Evolutionary conservation across 306 rosid genomes (phyloP).

Genomic region (Sechiopsis laciniata): DNA sequence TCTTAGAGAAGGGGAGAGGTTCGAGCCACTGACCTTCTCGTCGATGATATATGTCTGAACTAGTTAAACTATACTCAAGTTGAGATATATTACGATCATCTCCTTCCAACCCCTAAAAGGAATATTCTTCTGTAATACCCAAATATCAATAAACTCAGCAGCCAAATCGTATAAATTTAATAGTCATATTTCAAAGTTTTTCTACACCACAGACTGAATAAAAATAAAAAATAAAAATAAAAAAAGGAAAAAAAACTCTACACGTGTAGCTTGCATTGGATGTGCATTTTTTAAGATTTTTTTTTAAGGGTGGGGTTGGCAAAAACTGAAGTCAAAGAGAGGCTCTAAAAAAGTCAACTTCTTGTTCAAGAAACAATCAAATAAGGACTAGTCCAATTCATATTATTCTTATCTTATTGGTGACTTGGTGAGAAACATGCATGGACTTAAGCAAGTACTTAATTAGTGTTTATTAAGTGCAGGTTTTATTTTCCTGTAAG

Average conservation of each 20-base stretch:
- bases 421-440: constrained; percentile 11
- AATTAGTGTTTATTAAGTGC: background rate
- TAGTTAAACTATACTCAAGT: background rate
- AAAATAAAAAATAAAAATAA: too few relatives aligned
- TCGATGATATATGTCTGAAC: background rate
- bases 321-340: constrained; percentile 11
- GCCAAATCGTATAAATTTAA: background rate
- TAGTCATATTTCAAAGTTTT: background rate
- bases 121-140: background rate
- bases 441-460: constrained; percentile 17
- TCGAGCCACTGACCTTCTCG: background rate
- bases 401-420: constrained; percentile 9
- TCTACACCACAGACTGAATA: too few relatives aligned
- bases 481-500: background rate
- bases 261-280: background rate
- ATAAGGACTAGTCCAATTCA: constrained; percentile 11
- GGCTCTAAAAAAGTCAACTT: constrained; percentile 14
- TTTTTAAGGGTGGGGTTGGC: background rate
- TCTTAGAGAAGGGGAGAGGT: background rate
- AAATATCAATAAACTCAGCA: background rate
- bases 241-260: too few relatives aligned
- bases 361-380: background rate
- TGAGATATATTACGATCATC: background rate
- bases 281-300: background rate
- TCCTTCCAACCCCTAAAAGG: background rate